Percentiles rank a stretch among this genome's conserved stretches.
phyloP scores from a whole-genome alignment of 352 stramenopile genomes.

The Pythium phragmiticola region DNA sequence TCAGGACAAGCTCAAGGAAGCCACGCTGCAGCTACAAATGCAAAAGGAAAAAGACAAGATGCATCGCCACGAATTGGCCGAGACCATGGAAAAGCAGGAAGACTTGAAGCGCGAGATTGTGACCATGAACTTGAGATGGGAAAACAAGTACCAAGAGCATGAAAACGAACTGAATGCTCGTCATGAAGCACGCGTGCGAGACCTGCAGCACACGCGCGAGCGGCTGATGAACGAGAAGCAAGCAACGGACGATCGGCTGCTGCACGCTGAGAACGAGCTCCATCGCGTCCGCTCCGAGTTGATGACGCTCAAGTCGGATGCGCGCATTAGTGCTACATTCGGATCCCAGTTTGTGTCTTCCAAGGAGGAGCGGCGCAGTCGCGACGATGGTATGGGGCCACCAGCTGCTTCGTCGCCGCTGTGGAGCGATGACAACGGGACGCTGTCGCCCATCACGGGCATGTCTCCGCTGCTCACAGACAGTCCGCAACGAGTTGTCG shows the following conservation, averaged over 20 bases:
- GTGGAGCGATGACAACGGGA: constrained; percentile 70
- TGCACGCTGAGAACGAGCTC: constrained; percentile 63
- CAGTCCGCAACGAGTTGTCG: constrained; percentile 27
- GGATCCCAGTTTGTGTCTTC: constrained; percentile 17
- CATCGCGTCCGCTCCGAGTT: constrained; percentile 55
- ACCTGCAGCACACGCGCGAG: constrained; percentile 59
- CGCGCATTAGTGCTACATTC: constrained; percentile 51
- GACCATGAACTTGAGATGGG: constrained; percentile 60
- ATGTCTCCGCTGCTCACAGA: constrained; percentile 54
- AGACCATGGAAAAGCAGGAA: constrained; percentile 58
- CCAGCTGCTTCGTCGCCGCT: constrained; percentile 41
- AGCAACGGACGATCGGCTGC: constrained; percentile 49
- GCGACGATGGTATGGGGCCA: constrained; percentile 5
- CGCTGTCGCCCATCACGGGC: constrained; percentile 43
- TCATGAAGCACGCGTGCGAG: constrained; percentile 47
- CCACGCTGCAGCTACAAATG: constrained; percentile 39
- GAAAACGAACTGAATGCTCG: constrained; percentile 49
- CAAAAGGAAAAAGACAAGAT: constrained; percentile 67
- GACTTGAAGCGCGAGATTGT: constrained; percentile 63
- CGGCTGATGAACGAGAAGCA: constrained; percentile 57
- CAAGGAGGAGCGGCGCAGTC: constrained; percentile 10
- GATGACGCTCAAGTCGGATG: constrained; percentile 40
- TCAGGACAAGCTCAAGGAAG: constrained; percentile 54
- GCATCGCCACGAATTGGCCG: constrained; percentile 49
- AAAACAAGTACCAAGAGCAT: constrained; percentile 66